Evolutionary conservation across 2,329 filamentous ascomycete genomes (phyloP), one percentile per base, ranked within the genome.

Genomic region (Trichoderma atroviride): DNA sequence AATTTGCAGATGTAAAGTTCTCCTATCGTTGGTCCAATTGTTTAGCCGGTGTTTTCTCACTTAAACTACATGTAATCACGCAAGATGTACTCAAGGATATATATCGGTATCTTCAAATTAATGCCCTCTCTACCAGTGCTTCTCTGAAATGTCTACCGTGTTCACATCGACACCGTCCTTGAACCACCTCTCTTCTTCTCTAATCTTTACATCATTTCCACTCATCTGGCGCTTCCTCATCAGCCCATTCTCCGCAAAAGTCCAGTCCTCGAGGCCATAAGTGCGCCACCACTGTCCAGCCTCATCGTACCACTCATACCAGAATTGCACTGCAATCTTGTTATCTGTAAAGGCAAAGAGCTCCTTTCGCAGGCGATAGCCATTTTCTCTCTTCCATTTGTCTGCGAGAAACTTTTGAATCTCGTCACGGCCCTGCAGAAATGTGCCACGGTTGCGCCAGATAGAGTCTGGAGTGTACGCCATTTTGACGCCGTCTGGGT

Each of bases 261-360:
- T 93, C 91, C 91, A 93, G 76, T 93, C 90, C 76, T 93, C 91
- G 13, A 96, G 85, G 0, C 93, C 93, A 75, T 96, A 96, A 56
- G 91, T 94, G n/a, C 92, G 85, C 85, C 91, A 94, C 93, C 93
- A 97, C 78, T 92, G 89, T 47, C 91, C 90, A 1, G 84, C 74
- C 9, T 81, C 80, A 75, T 95, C 92, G 72, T 89, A 86, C 80
- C 89, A 94, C 79, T 96, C 91, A 75, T 95, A 96, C 93, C 93
- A 96, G 78, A 96, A 96, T 76, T 97, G 92, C 27, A 96, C 93
- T 0, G 93, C 93, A 72, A 94, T 95, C 79, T 84, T 91, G 79
- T 95, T 84, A 47, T 89, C 89, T 0, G 81, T 84, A 75, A 93
- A 96, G 1, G 92, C 85, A 79, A 96, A 97, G 1, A 97, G 82